Base-by-base conservation (phyloP, 2,329 filamentous ascomycete genomes). In the Xylaria sp. region DNA sequence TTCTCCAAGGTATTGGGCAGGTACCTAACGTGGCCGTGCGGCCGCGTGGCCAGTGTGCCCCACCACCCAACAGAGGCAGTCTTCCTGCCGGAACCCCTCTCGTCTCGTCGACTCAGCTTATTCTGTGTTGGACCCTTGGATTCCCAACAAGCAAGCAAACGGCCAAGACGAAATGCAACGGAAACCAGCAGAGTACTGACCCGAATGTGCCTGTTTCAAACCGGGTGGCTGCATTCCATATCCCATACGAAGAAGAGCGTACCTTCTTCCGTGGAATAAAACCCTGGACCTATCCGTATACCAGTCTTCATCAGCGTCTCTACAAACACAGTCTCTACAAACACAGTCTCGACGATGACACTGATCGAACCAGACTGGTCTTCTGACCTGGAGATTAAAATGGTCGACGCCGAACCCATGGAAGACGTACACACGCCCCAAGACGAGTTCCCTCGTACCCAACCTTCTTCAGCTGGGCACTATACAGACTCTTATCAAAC, bases 361-460 rank as follows among this genome's bases (percentile, higher is more conserved):
- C 49, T 55, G 3, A 42, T 59, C 46, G 54, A 58, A 30, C 58
- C 58, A 9, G 10, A 48, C 6, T 55, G 47, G 4, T 42, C 60
- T 35, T 64, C 64, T 9, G 62, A 66, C 51, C 62, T 60, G 3
- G 64, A 66, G 9, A 63, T 63, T 39, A 60, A 62, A 34, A n/a
- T 61, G 30, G 47, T 66, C 37, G 62, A 65, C 4, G 1, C 54
- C 47, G 52, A 55, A n/a, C 50, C 64, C 8, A 62, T 66, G 3
- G 63, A 62, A 44, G 62, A 61, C 2, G 23, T 5, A 30, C 23
- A 4, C 23, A 5, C 23, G 4, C 23, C 23, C 23, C 23, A 4
- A 5, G 23, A 30, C 23, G 23, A 30, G 23, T 30, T 30, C 23
- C 2, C 59, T 3, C 37, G 4, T 42, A 9, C 8, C 37, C 37